Percentiles rank a stretch among this genome's conserved stretches.
Evolutionary conservation across 2,329 filamentous ascomycete genomes (phyloP).

Genomic region (Claviceps citrina): DNA sequence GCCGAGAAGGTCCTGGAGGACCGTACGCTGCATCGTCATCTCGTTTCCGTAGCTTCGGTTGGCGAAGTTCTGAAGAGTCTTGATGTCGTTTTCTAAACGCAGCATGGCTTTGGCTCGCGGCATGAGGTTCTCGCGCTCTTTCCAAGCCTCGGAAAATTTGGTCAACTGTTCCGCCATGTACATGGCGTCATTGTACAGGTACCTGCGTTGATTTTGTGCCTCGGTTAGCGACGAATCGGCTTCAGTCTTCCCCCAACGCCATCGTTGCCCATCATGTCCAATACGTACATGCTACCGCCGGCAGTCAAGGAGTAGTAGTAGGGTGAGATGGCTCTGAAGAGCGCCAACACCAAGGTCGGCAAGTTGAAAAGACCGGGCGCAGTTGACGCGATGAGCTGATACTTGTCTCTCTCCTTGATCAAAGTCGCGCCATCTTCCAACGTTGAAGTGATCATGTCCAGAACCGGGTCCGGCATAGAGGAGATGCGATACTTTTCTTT

Average conservation of each 20-base stretch:
- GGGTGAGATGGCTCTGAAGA: slow-evolving; percentile 63
- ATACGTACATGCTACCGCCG: slow-evolving; percentile 47
- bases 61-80: slow-evolving; percentile 43
- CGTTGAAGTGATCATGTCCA: slow-evolving; percentile 46
- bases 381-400: slow-evolving; percentile 48
- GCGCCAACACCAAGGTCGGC: slow-evolving; percentile 57
- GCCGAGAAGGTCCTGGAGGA: slow-evolving; percentile 46
- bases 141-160: slow-evolving; percentile 36
- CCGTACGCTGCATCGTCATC: slow-evolving; percentile 43
- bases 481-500: slow-evolving; percentile 82
- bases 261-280: no score
- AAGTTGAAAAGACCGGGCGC: slow-evolving; percentile 55
- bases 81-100: slow-evolving; percentile 43
- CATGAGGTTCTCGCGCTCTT: slow-evolving; percentile 34
- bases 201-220: slow-evolving; percentile 26
- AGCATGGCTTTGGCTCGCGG: slow-evolving; percentile 37
- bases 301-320: slow-evolving; percentile 52
- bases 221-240: not conserved
- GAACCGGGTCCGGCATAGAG: slow-evolving; percentile 65
- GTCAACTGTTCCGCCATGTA: slow-evolving; percentile 44
- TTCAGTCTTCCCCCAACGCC: no score
- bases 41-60: slow-evolving; percentile 46
- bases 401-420: slow-evolving; percentile 34
- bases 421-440: slow-evolving; percentile 47
- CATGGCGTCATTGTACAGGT: slow-evolving; percentile 51